These are phyloP conservation scores for Adansonia gregorii DNA, from an alignment of 441 rosid species.

Conservation along the genomic window DNA sequence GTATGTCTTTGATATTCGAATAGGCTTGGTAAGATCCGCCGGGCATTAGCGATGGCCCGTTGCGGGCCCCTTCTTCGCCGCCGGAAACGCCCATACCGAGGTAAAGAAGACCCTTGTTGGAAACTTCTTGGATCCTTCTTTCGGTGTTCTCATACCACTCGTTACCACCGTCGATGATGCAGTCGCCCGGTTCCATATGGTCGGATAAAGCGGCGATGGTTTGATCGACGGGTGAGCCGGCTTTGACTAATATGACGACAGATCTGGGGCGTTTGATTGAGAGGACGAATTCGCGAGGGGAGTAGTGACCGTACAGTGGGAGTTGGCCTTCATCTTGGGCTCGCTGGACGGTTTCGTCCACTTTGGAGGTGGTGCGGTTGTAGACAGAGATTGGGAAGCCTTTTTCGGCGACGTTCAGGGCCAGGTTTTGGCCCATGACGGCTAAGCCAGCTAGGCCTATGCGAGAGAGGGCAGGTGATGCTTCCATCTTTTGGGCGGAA, in stretches of 20 bases:
- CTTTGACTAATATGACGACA: constrained; percentile 89
- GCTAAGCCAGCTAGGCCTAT: constrained; percentile 63
- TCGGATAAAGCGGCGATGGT: constrained; percentile 79
- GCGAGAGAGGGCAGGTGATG: constrained; percentile 22
- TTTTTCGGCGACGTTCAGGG: constrained; percentile 87
- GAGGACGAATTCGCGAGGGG: constrained; percentile 86
- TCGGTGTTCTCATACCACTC: constrained; percentile 96
- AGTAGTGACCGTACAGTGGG: constrained; percentile 71
- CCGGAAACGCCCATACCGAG: constrained; percentile 98
- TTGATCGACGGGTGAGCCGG: constrained; percentile 89
- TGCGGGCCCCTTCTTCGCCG: constrained; percentile 92
- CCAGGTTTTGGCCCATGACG: constrained; percentile 95
- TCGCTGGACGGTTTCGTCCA: constrained; percentile 82
- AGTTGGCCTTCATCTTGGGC: constrained; percentile 70
- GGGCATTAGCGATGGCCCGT: constrained; percentile 94
- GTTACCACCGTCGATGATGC: constrained; percentile 92
- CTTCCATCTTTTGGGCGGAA: background rate
- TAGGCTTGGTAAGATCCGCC: constrained; percentile 90
- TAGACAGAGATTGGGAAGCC: constrained; percentile 95
- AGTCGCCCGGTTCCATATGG: constrained; percentile 78
- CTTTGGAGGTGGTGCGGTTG: constrained; percentile 84
- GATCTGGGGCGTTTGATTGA: constrained; percentile 87
- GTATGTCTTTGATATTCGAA: constrained; percentile 62
- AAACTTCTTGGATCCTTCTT: constrained; percentile 71
- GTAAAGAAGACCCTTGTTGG: constrained; percentile 45